Base-by-base conservation (phyloP, 441 rosid genomes). In the Kokia cookei region DNA sequence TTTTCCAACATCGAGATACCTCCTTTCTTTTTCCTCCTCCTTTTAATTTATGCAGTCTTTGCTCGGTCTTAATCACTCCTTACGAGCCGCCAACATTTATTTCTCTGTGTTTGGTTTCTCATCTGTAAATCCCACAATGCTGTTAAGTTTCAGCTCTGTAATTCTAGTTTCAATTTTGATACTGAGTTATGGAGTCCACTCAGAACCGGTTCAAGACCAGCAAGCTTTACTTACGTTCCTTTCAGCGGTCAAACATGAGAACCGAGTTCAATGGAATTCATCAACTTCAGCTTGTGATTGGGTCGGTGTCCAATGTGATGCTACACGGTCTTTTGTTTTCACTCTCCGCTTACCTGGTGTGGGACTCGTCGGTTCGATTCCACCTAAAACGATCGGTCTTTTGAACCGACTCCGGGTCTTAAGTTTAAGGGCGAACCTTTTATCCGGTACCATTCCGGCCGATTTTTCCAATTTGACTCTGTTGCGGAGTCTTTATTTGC, bases 311-410 rank as follows among this genome's bases (percentile, higher is more conserved):
- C 64, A 48, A 66, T 94, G 98, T 84, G 87, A 88, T 83, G 9
- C 81, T 4, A 73, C 78, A 72, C 83, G 82, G 3, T 88, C 94
- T 7, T 83, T 72, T 58, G 86, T 94, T 42, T 48, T 62, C 82
- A 76, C 80, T 17, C 91, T 94, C 74, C 97, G 99, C 7, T 90
- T 94, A 40, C 99, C 99, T 13, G 98, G 92, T 0, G 92, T 81
- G 19, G 96, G 92, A 55, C 90, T 94, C 11, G 84, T 93, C 8
- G 99, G 99, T 43, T 62, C 83, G 19, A 83, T 94, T 77, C 99
- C 98, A 13, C 43, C 78, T 17, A 79, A 84, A 74, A 89, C 98
- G 0, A 62, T 94, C 2, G 99, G 99, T 12, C 76, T 65, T 22
- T 80, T 94, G 37, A 81, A 74, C 67, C 88, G 83, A 72, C 96